Base-by-base conservation (phyloP, 1,284 basidiomycete genomes). In the Leccinum pachyderme region DNA sequence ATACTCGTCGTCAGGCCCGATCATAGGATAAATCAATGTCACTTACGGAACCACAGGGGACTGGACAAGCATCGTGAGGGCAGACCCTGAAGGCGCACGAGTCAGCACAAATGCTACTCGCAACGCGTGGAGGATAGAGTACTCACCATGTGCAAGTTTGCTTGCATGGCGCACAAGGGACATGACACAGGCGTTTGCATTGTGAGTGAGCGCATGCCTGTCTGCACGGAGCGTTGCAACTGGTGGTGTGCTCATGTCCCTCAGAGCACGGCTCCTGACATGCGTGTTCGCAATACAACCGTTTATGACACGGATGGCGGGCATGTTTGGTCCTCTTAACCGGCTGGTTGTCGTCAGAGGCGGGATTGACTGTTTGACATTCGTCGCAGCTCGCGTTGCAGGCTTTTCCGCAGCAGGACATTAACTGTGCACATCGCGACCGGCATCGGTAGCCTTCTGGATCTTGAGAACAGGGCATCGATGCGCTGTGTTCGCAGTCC, bases 21-120 rank as follows among this genome's bases (percentile, higher is more conserved):
- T 33, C 6, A 46, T 6, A 50, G 12, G 9, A 48, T 15, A 25
- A 2, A 25, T 11, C 15, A 25, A 24, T 29, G 4, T 27, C 7
- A 74, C 83, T 72, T 55, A 87, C 87, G 18, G 84, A 85, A 12
- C 85, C 86, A 61, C 89, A 91, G 0, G 84, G 80, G n/a, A 88
- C 76, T 2, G 80, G 80, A 56, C 88, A 90, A 2, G 53, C 47
- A 27, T 76, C 63, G 58, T 88, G 84, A 5, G 73, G 59, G 62
- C 87, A 89, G 7, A 48, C 62, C 82, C 80, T 82, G 49, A 27
- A 35, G 24, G 13, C 13, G 7, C 22, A 35, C 32, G 24, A 15
- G 22, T 49, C 24, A 49, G 47, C 24, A 49, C 3, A 15, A 49
- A 8, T 7, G 13, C 6, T 8, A 8, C 29, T 8, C 0, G 37